These are phyloP conservation scores for Zygnema cylindricum DNA, from an alignment of 139 green algal genomes.

Conservation along the genomic window DNA sequence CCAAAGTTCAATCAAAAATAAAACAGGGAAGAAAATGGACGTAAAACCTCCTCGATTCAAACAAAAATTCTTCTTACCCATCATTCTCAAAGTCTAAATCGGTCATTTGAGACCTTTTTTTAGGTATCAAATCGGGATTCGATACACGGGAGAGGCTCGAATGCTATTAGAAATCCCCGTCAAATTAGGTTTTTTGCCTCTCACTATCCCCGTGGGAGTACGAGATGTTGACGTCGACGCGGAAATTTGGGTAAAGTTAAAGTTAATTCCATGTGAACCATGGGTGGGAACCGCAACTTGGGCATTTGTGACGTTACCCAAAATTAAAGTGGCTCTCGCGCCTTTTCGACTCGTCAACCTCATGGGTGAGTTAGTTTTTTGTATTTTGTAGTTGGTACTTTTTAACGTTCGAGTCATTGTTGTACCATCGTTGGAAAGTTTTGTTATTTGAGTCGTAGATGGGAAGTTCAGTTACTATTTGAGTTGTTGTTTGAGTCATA, in stretches of 20 bases:
- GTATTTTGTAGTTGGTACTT: not conserved
- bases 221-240: constrained; percentile 90
- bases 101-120: too few species aligned
- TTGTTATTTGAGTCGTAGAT: too few species aligned
- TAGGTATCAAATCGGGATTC: constrained; percentile 68
- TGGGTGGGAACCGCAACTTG: constrained; percentile 88
- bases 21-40: too few species aligned
- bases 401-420: too few species aligned
- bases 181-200: constrained; percentile 4
- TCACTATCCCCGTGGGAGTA: constrained; percentile 44
- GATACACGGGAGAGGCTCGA: constrained; percentile 90
- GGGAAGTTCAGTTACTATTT: too few species aligned
- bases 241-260: constrained; percentile 91
- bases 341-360: constrained; percentile 91
- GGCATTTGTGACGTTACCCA: constrained; percentile 87
- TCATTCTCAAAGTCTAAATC: too few species aligned
- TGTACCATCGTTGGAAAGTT: too few species aligned
- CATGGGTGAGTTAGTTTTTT: constrained; percentile 87
- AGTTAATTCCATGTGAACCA: constrained; percentile 88
- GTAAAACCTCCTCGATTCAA: too few species aligned
- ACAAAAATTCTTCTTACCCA: too few species aligned
- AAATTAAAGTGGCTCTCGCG: constrained; percentile 87
- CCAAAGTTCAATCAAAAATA: too few species aligned
- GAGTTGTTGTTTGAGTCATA: too few species aligned
- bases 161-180: constrained; percentile 82